phyloP scores from a whole-genome alignment of 352 stramenopile genomes.

The Phytophthora cryptogea region DNA sequence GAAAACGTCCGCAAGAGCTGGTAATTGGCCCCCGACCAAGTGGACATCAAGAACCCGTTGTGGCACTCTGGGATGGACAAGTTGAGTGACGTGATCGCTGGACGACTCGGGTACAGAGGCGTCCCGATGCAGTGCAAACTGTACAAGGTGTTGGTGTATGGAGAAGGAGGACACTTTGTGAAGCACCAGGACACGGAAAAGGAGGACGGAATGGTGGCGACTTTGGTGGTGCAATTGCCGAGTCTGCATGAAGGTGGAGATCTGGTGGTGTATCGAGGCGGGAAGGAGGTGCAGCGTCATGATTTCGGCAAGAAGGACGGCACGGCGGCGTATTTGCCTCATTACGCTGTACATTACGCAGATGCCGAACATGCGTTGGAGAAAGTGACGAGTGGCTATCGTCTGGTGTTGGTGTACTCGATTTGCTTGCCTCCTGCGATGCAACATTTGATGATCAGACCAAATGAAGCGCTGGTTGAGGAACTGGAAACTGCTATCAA shows the following conservation, averaged over 20 bases:
- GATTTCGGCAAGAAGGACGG: conserved; percentile 23
- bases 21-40: conserved; percentile 20
- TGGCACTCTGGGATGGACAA: conserved; percentile 17
- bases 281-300: conserved; percentile 8
- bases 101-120: conserved; percentile 15
- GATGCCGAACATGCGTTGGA: conserved; percentile 23
- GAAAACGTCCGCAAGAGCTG: conserved; percentile 32
- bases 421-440: conserved; percentile 20
- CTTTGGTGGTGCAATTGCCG: conserved; percentile 45
- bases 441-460: neutral
- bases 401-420: conserved; percentile 24
- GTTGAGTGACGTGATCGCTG: conserved; percentile 2
- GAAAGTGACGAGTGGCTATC: conserved; percentile 26
- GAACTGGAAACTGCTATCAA: conserved; percentile 24
- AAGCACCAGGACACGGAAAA: conserved; percentile 62
- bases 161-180: conserved; percentile 35
- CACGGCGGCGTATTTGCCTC: conserved; percentile 5
- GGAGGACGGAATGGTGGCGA: conserved; percentile 53
- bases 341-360: conserved; percentile 28
- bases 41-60: conserved; percentile 15
- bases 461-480: neutral
- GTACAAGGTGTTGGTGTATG: conserved; percentile 39
- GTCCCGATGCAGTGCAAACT: conserved; percentile 16
- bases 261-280: conserved; percentile 20
- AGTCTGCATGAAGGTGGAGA: conserved; percentile 26